Conservation (phyloP, 2,329 filamentous ascomycete genomes). For the Exophiala aquamarina region DNA sequence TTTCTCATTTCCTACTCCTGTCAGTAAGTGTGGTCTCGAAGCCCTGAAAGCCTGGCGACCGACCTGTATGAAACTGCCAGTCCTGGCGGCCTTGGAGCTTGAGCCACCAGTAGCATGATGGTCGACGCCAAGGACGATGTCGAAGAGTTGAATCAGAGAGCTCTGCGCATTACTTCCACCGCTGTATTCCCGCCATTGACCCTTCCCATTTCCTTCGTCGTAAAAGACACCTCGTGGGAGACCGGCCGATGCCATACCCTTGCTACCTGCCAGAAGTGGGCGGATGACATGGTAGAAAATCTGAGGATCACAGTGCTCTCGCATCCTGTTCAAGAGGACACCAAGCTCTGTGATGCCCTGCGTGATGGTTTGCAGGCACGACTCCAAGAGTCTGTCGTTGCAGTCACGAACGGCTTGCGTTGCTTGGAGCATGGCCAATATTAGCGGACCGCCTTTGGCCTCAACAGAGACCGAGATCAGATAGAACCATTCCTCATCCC, state of each 20-base stretch:
- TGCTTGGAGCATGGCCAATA: conserved; percentile 48
- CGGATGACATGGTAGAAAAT: conserved; percentile 55
- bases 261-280: conserved; percentile 53
- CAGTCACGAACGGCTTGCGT: conserved; percentile 45
- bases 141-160: conserved; percentile 55
- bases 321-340: conserved; percentile 49
- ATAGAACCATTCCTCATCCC: conserved; percentile 50
- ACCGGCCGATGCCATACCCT: conserved; percentile 54
- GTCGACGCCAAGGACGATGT: conserved; percentile 52
- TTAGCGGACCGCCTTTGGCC: conserved; percentile 47
- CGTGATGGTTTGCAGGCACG: conserved; percentile 41
- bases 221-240: conserved; percentile 54
- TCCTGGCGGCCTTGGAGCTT: conserved; percentile 25
- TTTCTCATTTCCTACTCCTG: conserved; percentile 49
- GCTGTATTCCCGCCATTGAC: conserved; percentile 51
- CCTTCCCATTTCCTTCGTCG: conserved; percentile 49
- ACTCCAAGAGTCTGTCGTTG: conserved; percentile 38
- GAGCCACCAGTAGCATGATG: conserved; percentile 43
- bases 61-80: conserved; percentile 34
- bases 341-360: conserved; percentile 44
- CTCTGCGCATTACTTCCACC: conserved; percentile 58
- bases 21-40: conserved; percentile 2
- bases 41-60: conserved; percentile 7
- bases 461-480: conserved; percentile 55
- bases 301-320: conserved; percentile 49